Conservation (phyloP, 1,284 basidiomycete genomes). For the Vanrija sp. region DNA sequence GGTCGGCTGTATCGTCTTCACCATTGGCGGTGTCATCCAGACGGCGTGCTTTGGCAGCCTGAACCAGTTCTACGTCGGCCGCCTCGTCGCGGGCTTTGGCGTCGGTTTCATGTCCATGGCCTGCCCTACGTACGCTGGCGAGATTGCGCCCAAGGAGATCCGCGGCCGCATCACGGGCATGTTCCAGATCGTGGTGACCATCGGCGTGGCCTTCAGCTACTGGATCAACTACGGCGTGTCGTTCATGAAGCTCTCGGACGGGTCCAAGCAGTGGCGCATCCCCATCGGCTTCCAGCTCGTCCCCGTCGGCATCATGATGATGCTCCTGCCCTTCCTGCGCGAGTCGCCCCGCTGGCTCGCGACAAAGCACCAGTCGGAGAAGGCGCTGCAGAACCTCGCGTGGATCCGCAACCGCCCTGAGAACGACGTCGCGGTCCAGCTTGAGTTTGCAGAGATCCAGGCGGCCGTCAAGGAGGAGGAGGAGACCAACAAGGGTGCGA, state of each 20-base stretch:
- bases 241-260: slow-evolving; percentile 28
- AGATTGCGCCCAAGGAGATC: slow-evolving; percentile 71
- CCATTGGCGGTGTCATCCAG: slow-evolving; percentile 61
- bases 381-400: slow-evolving; percentile 52
- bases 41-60: slow-evolving; percentile 27
- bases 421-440: slow-evolving; percentile 55
- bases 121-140: slow-evolving; percentile 69
- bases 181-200: slow-evolving; percentile 73
- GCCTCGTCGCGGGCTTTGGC: slow-evolving; percentile 65
- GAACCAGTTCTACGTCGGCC: slow-evolving; percentile 50
- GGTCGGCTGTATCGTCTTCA: slow-evolving; percentile 60
- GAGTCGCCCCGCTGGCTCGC: slow-evolving; percentile 57
- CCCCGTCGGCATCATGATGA: slow-evolving; percentile 69
- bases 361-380: slow-evolving; percentile 54
- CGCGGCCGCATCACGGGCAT: slow-evolving; percentile 62
- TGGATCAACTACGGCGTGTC: slow-evolving; percentile 38
- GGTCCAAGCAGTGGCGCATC: slow-evolving; percentile 42
- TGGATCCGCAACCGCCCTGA: slow-evolving; percentile 59
- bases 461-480: slow-evolving; percentile 54
- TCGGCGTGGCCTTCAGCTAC: slow-evolving; percentile 39
- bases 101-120: slow-evolving; percentile 57
- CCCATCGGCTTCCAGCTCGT: slow-evolving; percentile 52
- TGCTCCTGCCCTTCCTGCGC: slow-evolving; percentile 64
- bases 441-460: slow-evolving; percentile 56
- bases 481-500: slow-evolving; percentile 36